Base-by-base conservation (phyloP, 495 filamentous ascomycete genomes). In the Tuber aestivum region DNA sequence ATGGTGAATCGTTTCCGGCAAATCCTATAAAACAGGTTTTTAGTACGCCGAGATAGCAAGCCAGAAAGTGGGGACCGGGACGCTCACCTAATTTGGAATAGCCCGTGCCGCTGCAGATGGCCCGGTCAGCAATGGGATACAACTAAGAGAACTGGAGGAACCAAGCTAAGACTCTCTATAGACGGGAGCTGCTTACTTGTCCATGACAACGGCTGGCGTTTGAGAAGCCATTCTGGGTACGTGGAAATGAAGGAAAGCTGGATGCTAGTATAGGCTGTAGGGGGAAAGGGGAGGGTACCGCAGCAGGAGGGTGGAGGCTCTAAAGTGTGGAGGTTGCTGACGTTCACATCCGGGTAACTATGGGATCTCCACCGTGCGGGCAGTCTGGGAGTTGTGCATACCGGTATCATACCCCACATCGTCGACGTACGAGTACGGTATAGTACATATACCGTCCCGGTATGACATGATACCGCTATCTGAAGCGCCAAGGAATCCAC, bases 201-300 rank as follows among this genome's bases (percentile, higher is more conserved):
- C 95, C 93, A 99, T 99, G 93, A 99, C 95, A 97, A 99, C 96
- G 92, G 95, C 95, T 78, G 95, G 95, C 83, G 95, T 98, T 91
- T 97, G 94, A 87, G 90, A 91, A 80, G 95, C 93, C 95, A 99
- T 99, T 72, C 78, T 75, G 65, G 27, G 27, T 65, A 18, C 35
- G 32, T 65, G 27, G 14, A 65, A 4, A 20, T 35, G 56, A 27
- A 18, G 50, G n/a, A 56, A 56, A 56, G 50, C 27, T 56, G 23
- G 50, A 65, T 18, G 56, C 16, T 35, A 65, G 56, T 32, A 35
- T 32, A 65, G 56, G 18, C 14, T 65, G 56, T 35, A 35, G 56
- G 20, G 18, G 16, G 56, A 32, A 27, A 27, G 50, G 44, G 35
- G 2, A 61, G n/a, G 27, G n/a, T 32, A 61, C 6, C 8, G 23